Conservation (phyloP, 2,329 filamentous ascomycete species). For the Colletotrichum cuscutae region DNA sequence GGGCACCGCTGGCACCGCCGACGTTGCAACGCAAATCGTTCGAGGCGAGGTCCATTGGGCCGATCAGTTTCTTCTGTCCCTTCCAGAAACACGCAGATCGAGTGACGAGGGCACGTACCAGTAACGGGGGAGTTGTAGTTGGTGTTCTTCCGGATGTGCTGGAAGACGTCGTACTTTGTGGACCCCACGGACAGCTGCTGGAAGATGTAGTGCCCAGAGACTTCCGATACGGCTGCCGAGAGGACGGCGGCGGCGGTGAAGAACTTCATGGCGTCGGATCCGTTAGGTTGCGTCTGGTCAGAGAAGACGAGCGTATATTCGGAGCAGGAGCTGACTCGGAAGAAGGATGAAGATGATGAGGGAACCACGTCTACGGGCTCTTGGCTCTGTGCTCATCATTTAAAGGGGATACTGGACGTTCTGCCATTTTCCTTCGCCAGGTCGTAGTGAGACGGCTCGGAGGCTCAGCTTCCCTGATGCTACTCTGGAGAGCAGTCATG, state of each 20-base stretch:
- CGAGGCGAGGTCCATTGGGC: conserved; percentile 45
- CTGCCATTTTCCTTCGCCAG: background rate
- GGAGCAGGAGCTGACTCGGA: background rate
- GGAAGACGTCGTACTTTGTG: conserved; percentile 40
- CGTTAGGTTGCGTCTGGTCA: background rate
- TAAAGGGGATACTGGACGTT: background rate
- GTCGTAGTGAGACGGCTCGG: background rate
- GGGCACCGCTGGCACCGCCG: conserved; percentile 43
- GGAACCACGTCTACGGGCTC: background rate
- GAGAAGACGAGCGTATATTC: background rate
- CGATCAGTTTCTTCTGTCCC: background rate
- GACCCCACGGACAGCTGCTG: conserved; percentile 41
- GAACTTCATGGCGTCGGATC: conserved; percentile 21
- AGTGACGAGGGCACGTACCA: conserved; percentile 25
- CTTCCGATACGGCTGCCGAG: conserved; percentile 24
- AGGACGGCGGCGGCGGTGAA: conserved; percentile 13
- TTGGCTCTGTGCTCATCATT: background rate
- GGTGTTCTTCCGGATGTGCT: conserved; percentile 49
- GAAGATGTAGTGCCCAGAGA: conserved; percentile 44
- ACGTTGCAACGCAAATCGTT: conserved; percentile 52
- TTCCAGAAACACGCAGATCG: too few species aligned
- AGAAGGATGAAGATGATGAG: background rate
- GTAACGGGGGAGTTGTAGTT: conserved; percentile 50
- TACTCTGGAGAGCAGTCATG: background rate
- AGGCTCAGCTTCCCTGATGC: background rate